Conservation (phyloP, 768 basidiomycete genomes). For the Amanita fuliginea region DNA sequence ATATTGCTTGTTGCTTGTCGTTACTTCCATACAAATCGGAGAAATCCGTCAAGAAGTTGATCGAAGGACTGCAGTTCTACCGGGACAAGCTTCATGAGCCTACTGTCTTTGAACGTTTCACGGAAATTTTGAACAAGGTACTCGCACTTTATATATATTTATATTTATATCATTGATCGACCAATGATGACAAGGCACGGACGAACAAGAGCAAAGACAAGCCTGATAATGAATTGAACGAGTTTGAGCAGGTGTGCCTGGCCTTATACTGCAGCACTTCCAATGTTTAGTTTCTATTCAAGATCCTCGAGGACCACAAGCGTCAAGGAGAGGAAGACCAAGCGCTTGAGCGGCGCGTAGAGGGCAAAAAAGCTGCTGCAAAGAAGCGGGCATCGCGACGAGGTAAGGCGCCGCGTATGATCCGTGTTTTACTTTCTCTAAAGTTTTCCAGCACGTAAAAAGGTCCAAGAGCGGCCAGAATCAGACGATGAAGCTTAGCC, state of each 20-base stretch:
- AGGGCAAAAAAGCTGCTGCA: constrained; percentile 72
- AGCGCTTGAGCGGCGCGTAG: constrained; percentile 77
- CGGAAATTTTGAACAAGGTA: constrained; percentile 87
- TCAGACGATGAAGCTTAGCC: constrained; percentile 8
- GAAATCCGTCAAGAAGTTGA: constrained; percentile 89
- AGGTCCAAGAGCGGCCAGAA: constrained; percentile 10
- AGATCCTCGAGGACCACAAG: constrained; percentile 81
- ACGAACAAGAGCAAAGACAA: constrained; percentile 87
- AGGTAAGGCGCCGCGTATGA: constrained; percentile 16
- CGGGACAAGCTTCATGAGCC: constrained; percentile 93
- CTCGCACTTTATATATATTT: not conserved
- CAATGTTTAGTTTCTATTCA: constrained; percentile 1
- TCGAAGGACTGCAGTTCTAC: constrained; percentile 86
- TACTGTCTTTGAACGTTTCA: constrained; percentile 69
- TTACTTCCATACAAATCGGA: constrained; percentile 96
- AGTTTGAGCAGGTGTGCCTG: constrained; percentile 72
- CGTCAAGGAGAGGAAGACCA: constrained; percentile 88
- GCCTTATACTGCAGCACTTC: not conserved
- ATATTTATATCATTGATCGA: not conserved
- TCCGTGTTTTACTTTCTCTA: constrained; percentile 2
- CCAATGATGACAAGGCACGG: constrained; percentile 39
- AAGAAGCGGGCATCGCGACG: constrained; percentile 53
- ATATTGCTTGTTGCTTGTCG: constrained; percentile 93
- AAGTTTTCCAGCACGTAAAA: constrained; percentile 11
- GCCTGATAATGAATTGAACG: constrained; percentile 86